Base-by-base conservation (phyloP, 768 basidiomycete species). In the Serendipita indica region DNA sequence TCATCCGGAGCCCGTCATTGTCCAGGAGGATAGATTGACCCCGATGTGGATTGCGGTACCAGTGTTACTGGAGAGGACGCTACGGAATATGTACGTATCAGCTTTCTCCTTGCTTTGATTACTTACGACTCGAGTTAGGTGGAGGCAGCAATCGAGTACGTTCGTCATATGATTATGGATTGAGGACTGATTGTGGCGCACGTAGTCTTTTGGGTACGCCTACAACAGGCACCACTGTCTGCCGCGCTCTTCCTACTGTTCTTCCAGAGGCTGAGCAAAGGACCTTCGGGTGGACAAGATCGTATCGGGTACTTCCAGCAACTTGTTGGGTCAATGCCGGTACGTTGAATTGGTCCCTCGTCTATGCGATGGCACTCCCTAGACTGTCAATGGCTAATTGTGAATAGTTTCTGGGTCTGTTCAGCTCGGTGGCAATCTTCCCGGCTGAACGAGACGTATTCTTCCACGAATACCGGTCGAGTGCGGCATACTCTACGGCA, bases 361-460 rank as follows among this genome's bases (percentile, higher is more conserved):
- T 25, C 20, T 32, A 16, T 16, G n/a, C n/a, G n/a, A n/a, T n/a
- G n/a, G 16, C 30, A 18, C 7, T 0, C 60, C 72, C 1, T 65
- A 70, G 5, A n/a, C n/a, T n/a, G n/a, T n/a, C n/a, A n/a, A n/a
- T n/a, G n/a, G n/a, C n/a, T n/a, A n/a, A n/a, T n/a, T n/a, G n/a
- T n/a, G n/a, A n/a, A n/a, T n/a, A n/a, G n/a, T 74, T 72, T 59
- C 67, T 72, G 43, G 72, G 73, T 20, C 58, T 68, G 58, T 61
- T 69, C 13, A 63, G 63, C 43, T 62, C 64, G 12, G 64, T 63
- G 32, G 65, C 73, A 3, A 68, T 75, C 60, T 77, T 71, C 64
- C 75, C 75, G 0, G 66, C 66, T 18, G 76, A 77, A 52, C 68
- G 70, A 45, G 68, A 72, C 27, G 61, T 74, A 3, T 77, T 73